Conservation (phyloP, 805 yeast genomes). For the Saturnispora gosingensis region DNA sequence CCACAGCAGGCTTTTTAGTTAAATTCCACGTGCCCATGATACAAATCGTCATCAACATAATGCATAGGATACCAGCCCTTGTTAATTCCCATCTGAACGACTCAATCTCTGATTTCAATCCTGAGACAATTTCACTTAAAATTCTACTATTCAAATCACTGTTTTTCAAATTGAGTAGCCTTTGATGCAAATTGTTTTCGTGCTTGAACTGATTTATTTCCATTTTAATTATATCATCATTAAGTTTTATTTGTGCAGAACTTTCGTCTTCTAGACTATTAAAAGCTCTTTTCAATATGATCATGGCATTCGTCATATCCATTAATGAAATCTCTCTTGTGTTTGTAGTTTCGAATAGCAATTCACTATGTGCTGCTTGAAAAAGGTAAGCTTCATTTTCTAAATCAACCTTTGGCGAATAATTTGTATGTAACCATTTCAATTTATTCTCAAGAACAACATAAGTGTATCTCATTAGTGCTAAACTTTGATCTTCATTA, state of each 20-base stretch:
- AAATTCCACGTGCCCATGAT: conserved; percentile 45
- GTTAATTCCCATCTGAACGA: conserved; percentile 89
- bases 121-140: conserved; percentile 70
- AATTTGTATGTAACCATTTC: conserved; percentile 37
- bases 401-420: conserved; percentile 52
- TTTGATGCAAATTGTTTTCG: conserved; percentile 70
- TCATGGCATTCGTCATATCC: conserved; percentile 55
- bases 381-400: conserved; percentile 85
- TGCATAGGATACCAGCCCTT: conserved; percentile 74
- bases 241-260: conserved; percentile 42
- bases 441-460: conserved; percentile 30
- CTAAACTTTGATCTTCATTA: conserved; percentile 50
- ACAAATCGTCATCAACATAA: conserved; percentile 53
- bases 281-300: conserved; percentile 62
- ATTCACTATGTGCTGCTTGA: conserved; percentile 86
- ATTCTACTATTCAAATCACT: conserved; percentile 83
- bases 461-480: conserved; percentile 40
- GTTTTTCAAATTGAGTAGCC: conserved; percentile 54
- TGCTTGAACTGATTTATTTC: conserved; percentile 80
- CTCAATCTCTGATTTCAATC: conserved; percentile 79
- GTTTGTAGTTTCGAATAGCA: conserved; percentile 66
- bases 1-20: conserved; percentile 27
- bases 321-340: conserved; percentile 63
- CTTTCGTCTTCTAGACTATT: conserved; percentile 71
- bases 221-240: conserved; percentile 66